Evolutionary conservation across 202 grass and related monocot genomes (phyloP), one percentile per base, ranked within the genome.

Genomic region (Sporobolus alterniflorus): DNA sequence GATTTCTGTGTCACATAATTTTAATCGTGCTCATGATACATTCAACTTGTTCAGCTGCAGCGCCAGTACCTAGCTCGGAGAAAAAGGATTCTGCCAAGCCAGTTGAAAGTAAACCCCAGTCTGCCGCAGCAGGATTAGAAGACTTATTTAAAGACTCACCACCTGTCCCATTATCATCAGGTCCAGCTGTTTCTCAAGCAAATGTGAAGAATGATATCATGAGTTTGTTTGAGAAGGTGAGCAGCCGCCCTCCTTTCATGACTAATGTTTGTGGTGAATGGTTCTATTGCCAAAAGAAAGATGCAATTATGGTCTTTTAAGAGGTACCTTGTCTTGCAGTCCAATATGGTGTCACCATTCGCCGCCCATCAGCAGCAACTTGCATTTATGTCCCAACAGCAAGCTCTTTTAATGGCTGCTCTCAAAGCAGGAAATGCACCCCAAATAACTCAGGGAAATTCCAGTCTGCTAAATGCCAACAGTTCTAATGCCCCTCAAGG

Each of bases 181-280:
- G 84, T 83, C 83, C 96, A 80, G 82, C 29, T 17, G 78, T 64
- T 75, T 52, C 86, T 33, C 83, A 87, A 84, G 62, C 43, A 67
- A 98, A 90, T 79, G 68, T 57, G 3, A 95, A 96, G 80, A 98
- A 88, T 60, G 93, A 98, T 68, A 98, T 96, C 67, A 96, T 98
- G 96, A 96, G 91, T 84, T 90, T 98, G 64, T 98, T 98, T 78
- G 96, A 98, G 90, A 98, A 98, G 96, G 96, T 98, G 76, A 93
- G 80, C 44, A 40, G 21, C 52, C 82, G 9, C 63, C 63, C 4
- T 71, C 46, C 32, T 83, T 42, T 69, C 18, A 42, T n/a, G 47
- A 69, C 21, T 74, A 42, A 81, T 39, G 10, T 79, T 75, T 65
- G 33, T 73, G 42, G 77, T 44, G 73, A 88, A 74, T 69, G 36